Evolutionary conservation across 768 basidiomycete species (phyloP).

Genomic region (Lenzites betulinus): DNA sequence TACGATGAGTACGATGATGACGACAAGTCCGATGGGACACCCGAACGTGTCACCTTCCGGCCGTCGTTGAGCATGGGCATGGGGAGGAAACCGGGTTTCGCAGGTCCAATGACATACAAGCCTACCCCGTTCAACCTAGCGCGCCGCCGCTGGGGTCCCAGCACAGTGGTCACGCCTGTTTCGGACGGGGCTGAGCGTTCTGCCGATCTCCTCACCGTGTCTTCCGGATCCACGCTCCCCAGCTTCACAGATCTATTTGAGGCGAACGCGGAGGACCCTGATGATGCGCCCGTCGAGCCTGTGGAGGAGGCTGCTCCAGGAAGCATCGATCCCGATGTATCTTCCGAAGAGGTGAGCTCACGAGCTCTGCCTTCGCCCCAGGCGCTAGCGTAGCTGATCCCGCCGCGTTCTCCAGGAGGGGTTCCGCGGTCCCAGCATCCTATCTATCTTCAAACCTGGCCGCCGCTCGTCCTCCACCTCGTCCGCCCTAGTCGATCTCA

Average conservation of each 20-base stretch:
- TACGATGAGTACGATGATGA: constrained; percentile 18
- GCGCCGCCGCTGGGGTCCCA: constrained; percentile 29
- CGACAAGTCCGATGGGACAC: constrained; percentile 14
- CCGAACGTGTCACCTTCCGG: constrained; percentile 1
- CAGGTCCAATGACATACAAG: constrained; percentile 20
- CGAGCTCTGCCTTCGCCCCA: constrained; percentile 10
- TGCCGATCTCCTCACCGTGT: background rate
- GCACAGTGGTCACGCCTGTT: background rate
- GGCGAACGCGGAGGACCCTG: constrained; percentile 12
- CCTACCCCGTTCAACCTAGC: constrained; percentile 33
- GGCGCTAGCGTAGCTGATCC: constrained; percentile 14
- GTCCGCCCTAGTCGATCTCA: constrained; percentile 18
- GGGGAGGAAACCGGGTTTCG: constrained; percentile 5
- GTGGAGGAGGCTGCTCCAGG: constrained; percentile 6
- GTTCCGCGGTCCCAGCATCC: constrained; percentile 21
- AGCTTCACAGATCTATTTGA: constrained; percentile 20
- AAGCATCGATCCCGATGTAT: constrained; percentile 17
- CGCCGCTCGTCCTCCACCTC: constrained; percentile 20
- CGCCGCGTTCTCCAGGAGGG: constrained; percentile 11
- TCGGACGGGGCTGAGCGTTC: constrained; percentile 2
- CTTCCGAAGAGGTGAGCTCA: constrained; percentile 23
- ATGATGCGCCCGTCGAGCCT: background rate
- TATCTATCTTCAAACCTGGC: constrained; percentile 18
- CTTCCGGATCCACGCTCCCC: constrained; percentile 11
- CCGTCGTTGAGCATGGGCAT: constrained; percentile 2